A percentile compares a stretch with the other conserved stretches of the same genome.
Conservation (phyloP, 768 basidiomycete genomes). For the Lentinula guzmanii region DNA sequence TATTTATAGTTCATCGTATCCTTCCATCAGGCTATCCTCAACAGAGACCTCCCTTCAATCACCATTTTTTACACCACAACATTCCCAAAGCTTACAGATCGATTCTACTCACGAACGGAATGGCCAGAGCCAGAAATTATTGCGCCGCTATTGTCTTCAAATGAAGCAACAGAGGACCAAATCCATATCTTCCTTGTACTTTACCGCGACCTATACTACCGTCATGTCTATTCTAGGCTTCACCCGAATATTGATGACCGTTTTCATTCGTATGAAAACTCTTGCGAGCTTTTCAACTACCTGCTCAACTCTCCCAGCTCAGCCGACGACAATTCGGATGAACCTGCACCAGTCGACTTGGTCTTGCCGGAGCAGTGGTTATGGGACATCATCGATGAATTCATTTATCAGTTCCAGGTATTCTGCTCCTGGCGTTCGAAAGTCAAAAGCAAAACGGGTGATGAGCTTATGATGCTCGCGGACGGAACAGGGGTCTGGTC, state of each 20-base stretch:
- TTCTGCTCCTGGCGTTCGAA: constrained; percentile 92
- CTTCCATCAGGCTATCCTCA: constrained; percentile 88
- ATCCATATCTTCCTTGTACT: constrained; percentile 93
- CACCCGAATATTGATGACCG: constrained; percentile 96
- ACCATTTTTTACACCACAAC: constrained; percentile 93
- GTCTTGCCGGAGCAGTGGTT: constrained; percentile 97
- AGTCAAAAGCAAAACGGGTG: constrained; percentile 79
- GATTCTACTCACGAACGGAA: constrained; percentile 89
- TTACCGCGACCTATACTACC: constrained; percentile 93
- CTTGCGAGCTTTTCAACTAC: constrained; percentile 97
- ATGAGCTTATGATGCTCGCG: constrained; percentile 78
- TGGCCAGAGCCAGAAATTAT: constrained; percentile 98
- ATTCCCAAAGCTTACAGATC: constrained; percentile 96
- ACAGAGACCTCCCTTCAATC: constrained; percentile 89
- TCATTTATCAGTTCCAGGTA: constrained; percentile 97
- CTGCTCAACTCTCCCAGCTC: constrained; percentile 66
- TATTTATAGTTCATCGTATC: constrained; percentile 79
- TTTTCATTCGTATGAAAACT: constrained; percentile 96
- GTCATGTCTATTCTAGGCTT: constrained; percentile 93
- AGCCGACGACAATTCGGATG: constrained; percentile 45
- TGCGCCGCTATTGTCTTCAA: constrained; percentile 68
- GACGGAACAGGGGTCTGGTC: constrained; percentile 88
- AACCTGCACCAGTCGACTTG: constrained; percentile 88
- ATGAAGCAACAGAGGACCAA: constrained; percentile 26
- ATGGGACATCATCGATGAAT: constrained; percentile 97